Evolutionary conservation across 75 land plant genomes (phyloP).

Genomic region (Pinus tabuliformis): DNA sequence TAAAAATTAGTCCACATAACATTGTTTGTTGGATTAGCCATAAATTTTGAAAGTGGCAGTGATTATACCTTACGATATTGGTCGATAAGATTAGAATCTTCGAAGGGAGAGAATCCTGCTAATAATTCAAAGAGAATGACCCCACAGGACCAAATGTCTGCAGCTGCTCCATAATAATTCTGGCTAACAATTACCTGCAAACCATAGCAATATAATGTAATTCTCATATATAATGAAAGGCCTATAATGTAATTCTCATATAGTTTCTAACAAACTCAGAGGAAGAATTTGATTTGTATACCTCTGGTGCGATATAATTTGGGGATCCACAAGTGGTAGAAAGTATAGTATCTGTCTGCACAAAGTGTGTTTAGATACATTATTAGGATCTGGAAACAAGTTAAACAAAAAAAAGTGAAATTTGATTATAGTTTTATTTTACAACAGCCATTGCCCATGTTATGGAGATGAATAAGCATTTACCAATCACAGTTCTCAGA

Average conservation of each 20-base stretch:
- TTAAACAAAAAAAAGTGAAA: background rate
- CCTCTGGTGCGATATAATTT: constrained; percentile 79
- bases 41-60: background rate
- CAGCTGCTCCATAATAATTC: constrained; percentile 56
- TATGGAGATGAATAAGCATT: background rate
- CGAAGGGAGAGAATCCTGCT: constrained; percentile 62
- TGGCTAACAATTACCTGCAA: constrained; percentile 37
- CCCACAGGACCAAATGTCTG: constrained; percentile 74
- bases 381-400: background rate
- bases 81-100: constrained; percentile 34
- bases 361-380: background rate
- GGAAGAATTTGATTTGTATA: constrained; percentile 1
- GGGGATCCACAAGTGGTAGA: constrained; percentile 76
- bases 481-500: background rate
- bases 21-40: background rate
- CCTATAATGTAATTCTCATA: background rate
- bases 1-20: background rate
- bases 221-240: background rate
- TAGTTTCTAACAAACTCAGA: background rate
- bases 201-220: background rate
- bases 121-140: constrained; percentile 62
- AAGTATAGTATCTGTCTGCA: constrained; percentile 54
- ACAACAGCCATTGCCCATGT: background rate
- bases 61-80: constrained; percentile 47
- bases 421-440: background rate